Base-by-base conservation (phyloP, 768 basidiomycete genomes). In the Vishniacozyma victoriae region DNA sequence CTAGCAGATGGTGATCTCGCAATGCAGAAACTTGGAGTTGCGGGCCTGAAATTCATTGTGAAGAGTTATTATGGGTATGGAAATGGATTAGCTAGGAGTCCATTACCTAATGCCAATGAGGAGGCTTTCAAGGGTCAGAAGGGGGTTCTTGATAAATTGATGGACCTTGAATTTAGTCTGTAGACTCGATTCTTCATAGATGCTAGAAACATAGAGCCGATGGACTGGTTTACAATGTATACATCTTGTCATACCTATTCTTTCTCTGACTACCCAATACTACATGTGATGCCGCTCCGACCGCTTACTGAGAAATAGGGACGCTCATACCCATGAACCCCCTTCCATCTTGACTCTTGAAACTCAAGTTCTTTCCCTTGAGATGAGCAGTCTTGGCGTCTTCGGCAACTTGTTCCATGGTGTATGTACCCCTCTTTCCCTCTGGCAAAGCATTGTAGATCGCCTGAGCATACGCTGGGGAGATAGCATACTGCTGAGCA, bases 31-130 rank as follows among this genome's bases (percentile, higher is more conserved):
- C 46, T 55, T 4, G 60, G 60, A 12, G 51, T 59, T 27, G 46
- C 54, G n/a, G 60, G 60, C 16, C 39, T 59, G 48, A 59, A 57
- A 44, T 43, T 59, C 22, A 57, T 54, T 1, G 56, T 58, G 3
- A 37, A 45, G 4, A 50, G 52, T 20, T 59, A 59, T 41, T 59
- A 51, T 46, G 57, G 57, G 1, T 62, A 62, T 35, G 60, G 60
- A 1, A 31, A 18, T 27, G 55, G 55, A 15, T 23, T 41, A 14
- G 51, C 52, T 9, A 19, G 55, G 7, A 53, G 46, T 19, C 55
- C 55, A 13, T 37, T 57, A 22, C 54, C 44, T 11, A 41, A 41
- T 76, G 3, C 75, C 74, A 19, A 79, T 65, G 31, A 35, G 20
- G 29, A n/a, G 15, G 24, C 25, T 5, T 29, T 31, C 24, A 13